Evolutionary conservation across 768 basidiomycete genomes (phyloP).

Genomic region (Tephrocybe sp.): DNA sequence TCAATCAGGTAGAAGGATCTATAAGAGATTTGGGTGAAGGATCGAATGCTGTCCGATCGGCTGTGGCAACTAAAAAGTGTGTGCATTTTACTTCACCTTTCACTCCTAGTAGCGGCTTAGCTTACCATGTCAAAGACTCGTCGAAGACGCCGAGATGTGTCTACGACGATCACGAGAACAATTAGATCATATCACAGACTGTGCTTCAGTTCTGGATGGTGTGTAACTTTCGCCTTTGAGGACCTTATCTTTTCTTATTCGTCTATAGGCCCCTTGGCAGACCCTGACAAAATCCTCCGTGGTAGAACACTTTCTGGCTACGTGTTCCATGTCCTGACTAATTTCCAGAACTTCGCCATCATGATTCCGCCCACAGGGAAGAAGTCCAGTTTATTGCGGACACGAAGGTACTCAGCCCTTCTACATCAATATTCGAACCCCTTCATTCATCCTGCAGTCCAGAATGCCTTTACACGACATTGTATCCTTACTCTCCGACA

Average conservation of each 20-base stretch:
- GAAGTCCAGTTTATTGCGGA: constrained; percentile 58
- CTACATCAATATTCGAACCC: not conserved
- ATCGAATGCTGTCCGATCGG: constrained; percentile 54
- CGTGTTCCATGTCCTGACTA: not conserved
- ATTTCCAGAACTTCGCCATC: constrained; percentile 55
- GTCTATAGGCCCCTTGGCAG: constrained; percentile 38
- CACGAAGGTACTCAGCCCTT: constrained; percentile 42
- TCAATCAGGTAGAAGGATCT: constrained; percentile 49
- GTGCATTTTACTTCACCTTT: constrained; percentile 10
- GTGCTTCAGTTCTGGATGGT: constrained; percentile 53
- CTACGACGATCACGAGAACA: constrained; percentile 56
- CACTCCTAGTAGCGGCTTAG: not conserved
- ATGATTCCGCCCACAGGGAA: constrained; percentile 57
- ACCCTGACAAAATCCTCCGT: constrained; percentile 50
- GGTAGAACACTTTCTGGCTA: constrained; percentile 30
- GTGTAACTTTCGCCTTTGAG: constrained; percentile 3
- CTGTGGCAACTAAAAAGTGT: constrained; percentile 46
- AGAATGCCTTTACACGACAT: constrained; percentile 75
- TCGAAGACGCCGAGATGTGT: constrained; percentile 59
- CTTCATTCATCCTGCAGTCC: constrained; percentile 23
- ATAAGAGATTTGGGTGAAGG: constrained; percentile 55
- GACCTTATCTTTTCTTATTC: not conserved
- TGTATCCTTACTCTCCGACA: constrained; percentile 65
- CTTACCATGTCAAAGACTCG: constrained; percentile 33
- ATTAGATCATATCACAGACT: constrained; percentile 52